These are phyloP conservation scores for Blastosporella zonata DNA, from an alignment of 1,284 basidiomycete genomes.

Conservation along the genomic window DNA sequence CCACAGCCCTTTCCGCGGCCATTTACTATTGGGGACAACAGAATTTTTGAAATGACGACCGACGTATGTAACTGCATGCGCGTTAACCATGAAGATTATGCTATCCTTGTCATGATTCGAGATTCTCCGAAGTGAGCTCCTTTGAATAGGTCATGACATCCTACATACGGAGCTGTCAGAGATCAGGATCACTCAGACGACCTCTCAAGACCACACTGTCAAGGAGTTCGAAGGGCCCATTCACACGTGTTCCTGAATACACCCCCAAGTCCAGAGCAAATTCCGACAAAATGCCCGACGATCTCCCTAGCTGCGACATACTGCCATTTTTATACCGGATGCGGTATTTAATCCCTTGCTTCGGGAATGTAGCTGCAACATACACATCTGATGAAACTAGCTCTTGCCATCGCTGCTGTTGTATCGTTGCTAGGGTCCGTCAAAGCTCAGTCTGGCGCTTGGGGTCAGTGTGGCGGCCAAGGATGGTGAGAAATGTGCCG, in stretches of 20 bases:
- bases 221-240: not conserved
- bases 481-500: constrained; percentile 35
- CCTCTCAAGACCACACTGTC: not conserved
- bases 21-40: no score
- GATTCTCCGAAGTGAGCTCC: no score
- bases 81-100: no score
- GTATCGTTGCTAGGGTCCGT: constrained; percentile 19
- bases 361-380: not conserved
- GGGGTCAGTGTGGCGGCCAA: constrained; percentile 48
- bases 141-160: not conserved
- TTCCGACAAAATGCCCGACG: constrained; percentile 8
- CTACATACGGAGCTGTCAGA: not conserved
- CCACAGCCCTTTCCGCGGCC: no score
- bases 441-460: constrained; percentile 39
- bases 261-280: not conserved
- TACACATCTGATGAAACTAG: constrained; percentile 13
- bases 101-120: no score
- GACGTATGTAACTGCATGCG: no score
- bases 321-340: constrained; percentile 8
- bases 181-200: not conserved
- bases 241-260: constrained; percentile 4
- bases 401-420: constrained; percentile 14
- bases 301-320: constrained; percentile 7
- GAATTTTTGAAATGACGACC: no score
- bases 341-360: constrained; percentile 5